Percentiles rank a stretch among this genome's conserved stretches.
phyloP scores from a whole-genome alignment of 192 early-diverging fungal species.

The Coemansia erecta region DNA sequence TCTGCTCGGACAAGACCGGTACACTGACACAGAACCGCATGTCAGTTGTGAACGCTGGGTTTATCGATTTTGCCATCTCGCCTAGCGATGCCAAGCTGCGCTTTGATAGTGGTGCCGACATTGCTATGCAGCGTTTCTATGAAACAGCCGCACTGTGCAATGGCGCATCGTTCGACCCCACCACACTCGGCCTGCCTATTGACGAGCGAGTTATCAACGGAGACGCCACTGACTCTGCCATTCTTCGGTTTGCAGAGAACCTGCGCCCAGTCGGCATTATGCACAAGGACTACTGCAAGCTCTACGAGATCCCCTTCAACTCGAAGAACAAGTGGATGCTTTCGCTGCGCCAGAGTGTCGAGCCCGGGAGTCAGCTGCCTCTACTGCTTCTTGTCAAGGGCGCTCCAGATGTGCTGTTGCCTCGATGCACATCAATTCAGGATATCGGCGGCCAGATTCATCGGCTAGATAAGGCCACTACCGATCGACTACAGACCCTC shows the following conservation, averaged over 20 bases:
- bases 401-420: slow-evolving; percentile 74
- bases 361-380: slow-evolving; percentile 19
- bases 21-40: slow-evolving; percentile 83
- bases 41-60: slow-evolving; percentile 46
- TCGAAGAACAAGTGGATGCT: slow-evolving; percentile 74
- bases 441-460: slow-evolving; percentile 36
- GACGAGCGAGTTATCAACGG: slow-evolving; percentile 64
- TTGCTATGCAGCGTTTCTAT: slow-evolving; percentile 31
- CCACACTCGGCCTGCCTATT: slow-evolving; percentile 51
- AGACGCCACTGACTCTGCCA: slow-evolving; percentile 83
- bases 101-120: not conserved
- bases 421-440: slow-evolving; percentile 47
- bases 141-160: slow-evolving; percentile 63
- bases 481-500: slow-evolving; percentile 24
- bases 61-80: not conserved
- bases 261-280: slow-evolving; percentile 9
- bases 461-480: slow-evolving; percentile 37
- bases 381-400: slow-evolving; percentile 66
- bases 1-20: slow-evolving; percentile 89
- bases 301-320: slow-evolving; percentile 67
- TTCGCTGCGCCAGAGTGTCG: slow-evolving; percentile 31
- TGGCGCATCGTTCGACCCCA: slow-evolving; percentile 60
- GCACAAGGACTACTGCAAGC: slow-evolving; percentile 11
- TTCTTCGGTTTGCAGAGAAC: slow-evolving; percentile 66
- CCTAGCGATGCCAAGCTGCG: slow-evolving; percentile 29